Base-by-base conservation (phyloP, 306 rosid species). In the Ceratonia siliqua region DNA sequence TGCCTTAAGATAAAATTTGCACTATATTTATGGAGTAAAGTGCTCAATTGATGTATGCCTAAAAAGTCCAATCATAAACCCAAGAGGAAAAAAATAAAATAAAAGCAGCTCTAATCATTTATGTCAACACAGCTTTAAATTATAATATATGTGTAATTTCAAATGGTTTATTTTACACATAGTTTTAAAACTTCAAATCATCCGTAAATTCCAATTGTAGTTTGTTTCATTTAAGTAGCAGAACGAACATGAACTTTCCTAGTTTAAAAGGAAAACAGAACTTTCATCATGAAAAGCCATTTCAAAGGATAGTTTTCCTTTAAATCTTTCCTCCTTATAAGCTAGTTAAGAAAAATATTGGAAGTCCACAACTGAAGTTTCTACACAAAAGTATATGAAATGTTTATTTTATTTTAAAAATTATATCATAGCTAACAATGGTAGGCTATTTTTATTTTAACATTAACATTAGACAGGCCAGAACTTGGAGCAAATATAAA, bases 401-500 rank as follows among this genome's bases (percentile, higher is more conserved):
- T 33, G 30, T 4, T 58, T 8, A n/a, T n/a, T 25, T 9, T 18
- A 17, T 36, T 45, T n/a, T n/a, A n/a, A n/a, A n/a, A 62, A 62
- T 25, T 5, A 3, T 56, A 38, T 27, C 49, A 39, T 24, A 48
- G 35, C 58, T 42, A 22, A 62, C 49, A 57, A 57, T 35, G 28
- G 38, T 67, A 25, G 13, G 52, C 57, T 36, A 46, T 13, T 18
- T 21, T 9, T 49, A 41, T 36, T 22, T 48, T 27, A 56, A 54
- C 32, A 73, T 41, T 5, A 41, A 65, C 30, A 71, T 46, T 45
- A 32, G 15, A 75, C 72, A 32, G 54, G 64, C 24, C 61, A 79
- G 38, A 75, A 64, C 30, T 35, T 9, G 14, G 45, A 5, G 73
- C 32, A 36, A 67, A 50, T 49, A 35, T 50, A 71, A 64, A 59